phyloP scores from a whole-genome alignment of 495 filamentous ascomycete species.

The Pyrenopolyporus hunteri region DNA sequence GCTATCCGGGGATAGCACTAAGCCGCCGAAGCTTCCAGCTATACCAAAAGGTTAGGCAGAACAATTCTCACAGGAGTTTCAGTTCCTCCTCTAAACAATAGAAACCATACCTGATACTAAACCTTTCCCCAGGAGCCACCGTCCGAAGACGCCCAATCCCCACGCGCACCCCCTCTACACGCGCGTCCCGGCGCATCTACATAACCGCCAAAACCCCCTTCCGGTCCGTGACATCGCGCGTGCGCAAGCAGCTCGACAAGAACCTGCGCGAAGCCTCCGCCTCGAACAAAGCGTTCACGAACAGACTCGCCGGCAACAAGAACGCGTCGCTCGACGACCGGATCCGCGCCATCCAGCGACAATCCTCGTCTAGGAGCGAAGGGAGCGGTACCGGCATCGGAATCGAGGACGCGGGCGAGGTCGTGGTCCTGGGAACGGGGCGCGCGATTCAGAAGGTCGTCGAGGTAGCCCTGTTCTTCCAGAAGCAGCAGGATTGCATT shows the following conservation, averaged over 20 bases:
- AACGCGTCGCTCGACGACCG: constrained; percentile 48
- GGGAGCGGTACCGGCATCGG: constrained; percentile 25
- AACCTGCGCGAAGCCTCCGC: constrained; percentile 58
- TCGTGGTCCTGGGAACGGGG: constrained; percentile 79
- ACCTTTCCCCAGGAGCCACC: constrained; percentile 59
- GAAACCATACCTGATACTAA: background rate
- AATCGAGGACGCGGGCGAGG: constrained; percentile 56
- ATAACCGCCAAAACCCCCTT: constrained; percentile 76
- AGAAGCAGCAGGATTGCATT: constrained; percentile 60
- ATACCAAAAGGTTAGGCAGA: constrained; percentile 55
- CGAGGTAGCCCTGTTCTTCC: constrained; percentile 67
- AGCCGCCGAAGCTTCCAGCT: constrained; percentile 51
- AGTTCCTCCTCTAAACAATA: no score
- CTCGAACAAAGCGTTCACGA: constrained; percentile 46
- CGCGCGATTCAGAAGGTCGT: constrained; percentile 77
- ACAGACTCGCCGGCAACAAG: constrained; percentile 45
- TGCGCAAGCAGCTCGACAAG: constrained; percentile 73
- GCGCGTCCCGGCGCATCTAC: constrained; percentile 67
- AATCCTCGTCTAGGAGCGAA: constrained; percentile 21
- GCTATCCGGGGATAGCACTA: constrained; percentile 13
- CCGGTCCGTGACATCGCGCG: constrained; percentile 81
- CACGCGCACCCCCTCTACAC: constrained; percentile 49
- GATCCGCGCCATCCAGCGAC: constrained; percentile 48
- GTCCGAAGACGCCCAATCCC: constrained; percentile 68
- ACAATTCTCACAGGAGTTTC: background rate